Conservation (phyloP, 352 stramenopile species). For the Phytophthora hibernalis region DNA sequence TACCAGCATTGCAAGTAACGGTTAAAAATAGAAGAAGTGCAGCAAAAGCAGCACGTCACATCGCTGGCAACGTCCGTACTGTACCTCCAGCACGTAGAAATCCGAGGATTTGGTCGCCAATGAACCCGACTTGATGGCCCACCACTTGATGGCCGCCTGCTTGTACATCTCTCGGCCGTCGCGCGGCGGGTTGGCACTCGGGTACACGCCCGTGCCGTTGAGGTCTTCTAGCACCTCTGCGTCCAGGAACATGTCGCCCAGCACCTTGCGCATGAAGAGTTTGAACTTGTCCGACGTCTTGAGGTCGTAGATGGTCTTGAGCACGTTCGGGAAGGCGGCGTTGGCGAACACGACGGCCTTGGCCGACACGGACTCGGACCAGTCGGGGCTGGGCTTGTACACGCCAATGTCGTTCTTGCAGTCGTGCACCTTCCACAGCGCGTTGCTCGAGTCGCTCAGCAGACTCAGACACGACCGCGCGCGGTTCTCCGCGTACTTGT, state of each 20-base stretch:
- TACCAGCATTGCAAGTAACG: constrained; percentile 21
- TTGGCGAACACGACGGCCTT: constrained; percentile 85
- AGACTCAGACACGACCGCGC: constrained; percentile 80
- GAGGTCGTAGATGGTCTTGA: constrained; percentile 88
- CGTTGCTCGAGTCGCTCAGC: constrained; percentile 74
- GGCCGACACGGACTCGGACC: constrained; percentile 86
- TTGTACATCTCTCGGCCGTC: constrained; percentile 87
- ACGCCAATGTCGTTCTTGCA: constrained; percentile 82
- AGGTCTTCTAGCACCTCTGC: constrained; percentile 86
- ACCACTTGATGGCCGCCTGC: constrained; percentile 90
- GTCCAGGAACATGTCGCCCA: constrained; percentile 85
- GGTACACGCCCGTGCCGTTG: constrained; percentile 82
- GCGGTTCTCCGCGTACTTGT: constrained; percentile 88
- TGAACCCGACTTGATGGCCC: constrained; percentile 84
- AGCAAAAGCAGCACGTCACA: constrained; percentile 3
- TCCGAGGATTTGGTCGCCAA: constrained; percentile 85
- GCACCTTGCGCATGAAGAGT: constrained; percentile 82
- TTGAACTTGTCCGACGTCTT: constrained; percentile 89
- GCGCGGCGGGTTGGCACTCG: constrained; percentile 69
- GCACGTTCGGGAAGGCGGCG: constrained; percentile 78
- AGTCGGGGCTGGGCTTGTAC: constrained; percentile 88
- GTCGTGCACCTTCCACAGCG: constrained; percentile 85
- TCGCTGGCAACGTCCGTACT: constrained; percentile 28
- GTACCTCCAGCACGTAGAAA: constrained; percentile 85
- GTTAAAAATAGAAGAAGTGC: constrained; percentile 32